Evolutionary conservation across 108 stramenopile genomes (phyloP).

Genomic region (Poteriospumella lacustris): DNA sequence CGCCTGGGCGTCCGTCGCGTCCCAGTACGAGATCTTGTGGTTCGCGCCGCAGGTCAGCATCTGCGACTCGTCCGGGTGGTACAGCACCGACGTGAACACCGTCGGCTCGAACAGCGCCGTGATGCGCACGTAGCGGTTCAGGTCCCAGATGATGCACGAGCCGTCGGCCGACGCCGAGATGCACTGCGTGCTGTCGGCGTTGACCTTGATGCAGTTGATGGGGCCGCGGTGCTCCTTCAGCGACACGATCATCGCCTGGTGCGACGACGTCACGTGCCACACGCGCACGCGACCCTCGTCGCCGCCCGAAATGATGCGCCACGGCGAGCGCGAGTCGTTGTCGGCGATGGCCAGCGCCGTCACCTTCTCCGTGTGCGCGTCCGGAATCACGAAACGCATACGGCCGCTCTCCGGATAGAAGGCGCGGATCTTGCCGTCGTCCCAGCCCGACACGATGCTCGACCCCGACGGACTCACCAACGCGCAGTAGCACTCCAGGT

Average conservation of each 20-base stretch:
- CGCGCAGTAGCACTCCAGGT: slow-evolving; percentile 67
- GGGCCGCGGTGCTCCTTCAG: slow-evolving; percentile 77
- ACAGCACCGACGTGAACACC: slow-evolving; percentile 63
- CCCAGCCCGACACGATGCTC: slow-evolving; percentile 71
- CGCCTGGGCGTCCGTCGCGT: slow-evolving; percentile 68
- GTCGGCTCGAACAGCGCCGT: slow-evolving; percentile 74
- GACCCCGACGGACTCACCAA: slow-evolving; percentile 63
- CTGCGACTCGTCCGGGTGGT: slow-evolving; percentile 80
- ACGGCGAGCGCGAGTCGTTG: slow-evolving; percentile 49
- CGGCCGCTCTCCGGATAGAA: slow-evolving; percentile 76
- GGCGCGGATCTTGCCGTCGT: slow-evolving; percentile 80
- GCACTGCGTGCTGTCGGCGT: slow-evolving; percentile 60
- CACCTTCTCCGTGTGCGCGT: slow-evolving; percentile 67
- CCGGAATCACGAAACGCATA: slow-evolving; percentile 71
- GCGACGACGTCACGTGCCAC: slow-evolving; percentile 66
- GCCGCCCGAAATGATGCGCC: slow-evolving; percentile 70
- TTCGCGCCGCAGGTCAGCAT: slow-evolving; percentile 73
- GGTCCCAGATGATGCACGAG: slow-evolving; percentile 78
- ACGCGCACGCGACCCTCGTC: slow-evolving; percentile 73
- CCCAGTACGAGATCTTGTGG: slow-evolving; percentile 79
- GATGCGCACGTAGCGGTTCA: slow-evolving; percentile 59
- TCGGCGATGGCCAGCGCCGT: slow-evolving; percentile 64
- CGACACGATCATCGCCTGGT: slow-evolving; percentile 67
- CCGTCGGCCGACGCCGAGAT: slow-evolving; percentile 74
- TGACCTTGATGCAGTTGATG: slow-evolving; percentile 63